Conservation (phyloP, 805 yeast species). For the Saturnispora zaruensis region DNA sequence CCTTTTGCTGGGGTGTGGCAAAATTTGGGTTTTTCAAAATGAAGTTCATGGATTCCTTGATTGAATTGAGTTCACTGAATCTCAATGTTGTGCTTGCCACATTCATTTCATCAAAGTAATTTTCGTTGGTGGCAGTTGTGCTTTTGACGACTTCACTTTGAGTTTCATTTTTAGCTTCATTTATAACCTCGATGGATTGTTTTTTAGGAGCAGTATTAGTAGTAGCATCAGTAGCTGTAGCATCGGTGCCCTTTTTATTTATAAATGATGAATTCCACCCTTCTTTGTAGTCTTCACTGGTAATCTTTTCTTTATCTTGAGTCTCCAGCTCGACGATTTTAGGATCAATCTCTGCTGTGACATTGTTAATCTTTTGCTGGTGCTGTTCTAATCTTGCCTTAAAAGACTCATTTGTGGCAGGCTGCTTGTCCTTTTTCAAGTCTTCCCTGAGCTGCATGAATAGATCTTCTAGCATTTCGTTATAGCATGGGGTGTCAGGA, state of each 20-base stretch:
- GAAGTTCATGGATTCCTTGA: constrained; percentile 42
- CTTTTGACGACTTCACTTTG: too few species aligned
- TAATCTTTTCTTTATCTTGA: constrained; percentile 68
- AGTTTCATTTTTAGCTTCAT: not conserved
- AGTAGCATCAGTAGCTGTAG: not conserved
- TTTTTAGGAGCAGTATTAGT: constrained; percentile 15
- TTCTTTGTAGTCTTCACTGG: constrained; percentile 84
- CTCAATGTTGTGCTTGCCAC: constrained; percentile 55
- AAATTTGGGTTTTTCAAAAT: constrained; percentile 56
- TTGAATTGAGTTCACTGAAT: constrained; percentile 50
- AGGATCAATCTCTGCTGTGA: constrained; percentile 52
- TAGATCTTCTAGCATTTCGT: constrained; percentile 89
- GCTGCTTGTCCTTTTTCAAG: constrained; percentile 39
- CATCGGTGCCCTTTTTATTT: constrained; percentile 36
- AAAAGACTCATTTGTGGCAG: constrained; percentile 31
- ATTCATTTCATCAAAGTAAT: constrained; percentile 40
- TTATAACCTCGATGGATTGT: constrained; percentile 4
- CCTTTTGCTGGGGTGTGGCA: constrained; percentile 77
- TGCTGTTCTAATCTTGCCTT: constrained; percentile 47
- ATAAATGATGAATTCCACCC: constrained; percentile 84
- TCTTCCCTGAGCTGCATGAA: constrained; percentile 69
- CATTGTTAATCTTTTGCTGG: constrained; percentile 58
- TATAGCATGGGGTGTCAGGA: constrained; percentile 51
- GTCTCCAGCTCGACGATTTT: constrained; percentile 59
- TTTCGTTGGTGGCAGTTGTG: constrained; percentile 15